Evolutionary conservation across 2,329 filamentous ascomycete species (phyloP).

Genomic region (Hymenoscyphus salicellus): DNA sequence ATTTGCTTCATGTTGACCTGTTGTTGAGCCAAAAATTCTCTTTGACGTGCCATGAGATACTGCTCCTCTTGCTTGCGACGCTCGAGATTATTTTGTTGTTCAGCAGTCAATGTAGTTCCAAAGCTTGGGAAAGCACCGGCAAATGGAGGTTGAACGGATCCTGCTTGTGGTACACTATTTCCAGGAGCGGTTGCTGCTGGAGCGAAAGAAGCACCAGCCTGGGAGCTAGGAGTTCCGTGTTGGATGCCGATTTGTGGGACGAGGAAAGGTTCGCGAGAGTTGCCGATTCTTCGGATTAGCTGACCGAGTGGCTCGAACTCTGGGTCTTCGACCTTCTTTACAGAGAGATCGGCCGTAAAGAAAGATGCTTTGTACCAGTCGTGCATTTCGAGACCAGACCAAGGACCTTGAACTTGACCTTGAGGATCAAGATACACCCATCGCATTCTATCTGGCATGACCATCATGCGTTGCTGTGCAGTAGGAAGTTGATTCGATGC

Average conservation of each 20-base stretch:
- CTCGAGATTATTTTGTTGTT: slow-evolving; percentile 97
- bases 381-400: slow-evolving; percentile 97
- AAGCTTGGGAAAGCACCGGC: slow-evolving; percentile 94
- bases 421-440: slow-evolving; percentile 98
- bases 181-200: slow-evolving; percentile 38
- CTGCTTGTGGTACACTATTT: slow-evolving; percentile 46
- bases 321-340: slow-evolving; percentile 88
- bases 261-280: slow-evolving; percentile 94
- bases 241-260: slow-evolving; percentile 95
- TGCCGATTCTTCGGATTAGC: slow-evolving; percentile 91
- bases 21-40: slow-evolving; percentile 86
- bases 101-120: slow-evolving; percentile 90
- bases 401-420: slow-evolving; percentile 87
- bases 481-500: slow-evolving; percentile 66
- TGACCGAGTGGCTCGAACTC: slow-evolving; percentile 96
- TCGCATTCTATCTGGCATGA: slow-evolving; percentile 98
- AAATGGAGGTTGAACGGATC: slow-evolving; percentile 78
- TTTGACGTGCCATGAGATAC: slow-evolving; percentile 91
- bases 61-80: slow-evolving; percentile 97
- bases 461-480: slow-evolving; percentile 80
- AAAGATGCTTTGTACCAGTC: slow-evolving; percentile 99
- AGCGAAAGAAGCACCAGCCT: slow-evolving; percentile 36
- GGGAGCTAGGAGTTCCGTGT: slow-evolving; percentile 68
- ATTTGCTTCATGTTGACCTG: slow-evolving; percentile 75
- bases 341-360: slow-evolving; percentile 89